Conservation (phyloP, 352 stramenopile species). For the Globisporangium parvum region DNA sequence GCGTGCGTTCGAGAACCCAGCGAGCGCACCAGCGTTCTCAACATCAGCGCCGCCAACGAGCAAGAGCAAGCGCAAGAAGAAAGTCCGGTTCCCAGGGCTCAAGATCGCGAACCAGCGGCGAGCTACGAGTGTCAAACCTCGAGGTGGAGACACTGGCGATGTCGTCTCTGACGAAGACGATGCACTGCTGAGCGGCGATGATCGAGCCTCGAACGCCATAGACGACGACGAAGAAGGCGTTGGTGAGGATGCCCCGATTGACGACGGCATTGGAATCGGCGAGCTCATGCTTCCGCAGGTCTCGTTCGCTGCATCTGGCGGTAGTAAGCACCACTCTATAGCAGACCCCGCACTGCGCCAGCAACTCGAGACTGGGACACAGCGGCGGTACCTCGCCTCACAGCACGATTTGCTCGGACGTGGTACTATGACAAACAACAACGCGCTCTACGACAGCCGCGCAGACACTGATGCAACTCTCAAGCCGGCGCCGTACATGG, state of each 20-base stretch:
- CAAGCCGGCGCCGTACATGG: conserved; percentile 36
- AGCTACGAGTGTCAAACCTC: too few species aligned
- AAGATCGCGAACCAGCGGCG: background rate
- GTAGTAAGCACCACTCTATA: conserved; percentile 1
- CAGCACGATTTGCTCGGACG: conserved; percentile 31
- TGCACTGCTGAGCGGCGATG: background rate
- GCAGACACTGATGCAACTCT: conserved; percentile 7
- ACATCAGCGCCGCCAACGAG: background rate
- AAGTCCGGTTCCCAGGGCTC: background rate
- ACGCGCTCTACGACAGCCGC: background rate
- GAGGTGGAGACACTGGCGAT: too few species aligned
- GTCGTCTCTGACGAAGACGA: conserved; percentile 8
- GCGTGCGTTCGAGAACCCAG: conserved; percentile 42
- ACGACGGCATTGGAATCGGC: conserved; percentile 65
- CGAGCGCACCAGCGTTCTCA: background rate
- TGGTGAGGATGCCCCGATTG: conserved; percentile 8
- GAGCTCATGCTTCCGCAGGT: conserved; percentile 25
- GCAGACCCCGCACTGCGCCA: conserved; percentile 49
- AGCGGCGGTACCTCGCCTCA: conserved; percentile 47
- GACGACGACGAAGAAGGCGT: conserved; percentile 7
- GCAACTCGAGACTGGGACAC: conserved; percentile 32
- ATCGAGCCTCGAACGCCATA: too few species aligned
- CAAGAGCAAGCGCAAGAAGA: background rate
- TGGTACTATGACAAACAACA: background rate
- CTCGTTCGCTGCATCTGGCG: conserved; percentile 12